A percentile compares a stretch with the other conserved stretches of the same genome.
Conservation (phyloP, 129 eudicot genomes). For the Gnaphalium uliginosum region DNA sequence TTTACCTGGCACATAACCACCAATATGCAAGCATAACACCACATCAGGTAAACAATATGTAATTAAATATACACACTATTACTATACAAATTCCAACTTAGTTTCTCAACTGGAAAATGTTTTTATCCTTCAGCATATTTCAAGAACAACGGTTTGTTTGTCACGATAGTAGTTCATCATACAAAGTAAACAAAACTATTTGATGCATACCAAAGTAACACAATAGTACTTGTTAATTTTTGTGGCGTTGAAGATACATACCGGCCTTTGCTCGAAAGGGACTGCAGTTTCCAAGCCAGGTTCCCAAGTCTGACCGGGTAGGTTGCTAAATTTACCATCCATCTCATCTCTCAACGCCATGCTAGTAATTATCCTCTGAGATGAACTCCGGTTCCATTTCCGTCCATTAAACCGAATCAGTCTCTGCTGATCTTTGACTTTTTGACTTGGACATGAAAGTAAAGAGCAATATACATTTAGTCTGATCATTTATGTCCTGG, state of each 20-base stretch:
- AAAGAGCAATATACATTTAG: constrained; percentile 56
- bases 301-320: constrained; percentile 91
- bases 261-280: constrained; percentile 98
- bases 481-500: constrained; percentile 55
- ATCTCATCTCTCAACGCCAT: constrained; percentile 78
- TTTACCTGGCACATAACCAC: constrained; percentile 58
- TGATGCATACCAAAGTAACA: background rate
- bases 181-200: background rate
- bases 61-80: background rate
- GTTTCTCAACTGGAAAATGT: too few species aligned
- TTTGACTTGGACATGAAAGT: constrained; percentile 49
- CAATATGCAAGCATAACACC: constrained; percentile 11
- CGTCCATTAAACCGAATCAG: constrained; percentile 24
- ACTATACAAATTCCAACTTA: too few species aligned
- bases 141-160: background rate
- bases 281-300: constrained; percentile 96
- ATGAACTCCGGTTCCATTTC: constrained; percentile 25
- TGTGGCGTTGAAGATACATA: constrained; percentile 31
- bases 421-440: constrained; percentile 27
- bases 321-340: constrained; percentile 48
- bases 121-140: too few species aligned
- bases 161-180: background rate
- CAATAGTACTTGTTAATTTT: background rate
- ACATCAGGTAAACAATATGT: constrained; percentile 8
- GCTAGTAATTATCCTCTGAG: constrained; percentile 39